Conservation (phyloP, 495 filamentous ascomycete genomes). For the Parachaetomium inaequale region DNA sequence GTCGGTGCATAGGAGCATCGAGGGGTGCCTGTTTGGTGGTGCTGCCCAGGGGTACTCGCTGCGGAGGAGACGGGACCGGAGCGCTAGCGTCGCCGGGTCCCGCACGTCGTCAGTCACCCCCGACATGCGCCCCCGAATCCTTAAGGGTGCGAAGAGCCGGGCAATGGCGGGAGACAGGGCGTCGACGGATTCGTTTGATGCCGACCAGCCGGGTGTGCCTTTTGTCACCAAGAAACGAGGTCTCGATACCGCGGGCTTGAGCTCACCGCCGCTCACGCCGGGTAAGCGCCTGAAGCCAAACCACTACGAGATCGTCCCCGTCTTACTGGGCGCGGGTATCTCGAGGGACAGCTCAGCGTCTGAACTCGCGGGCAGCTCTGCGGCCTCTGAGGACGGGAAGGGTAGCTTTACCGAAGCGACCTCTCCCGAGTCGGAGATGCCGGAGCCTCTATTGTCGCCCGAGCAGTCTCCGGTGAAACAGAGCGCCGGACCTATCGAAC, state of each 20-base stretch:
- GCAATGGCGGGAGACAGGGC: constrained; percentile 28
- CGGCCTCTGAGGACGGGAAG: constrained; percentile 27
- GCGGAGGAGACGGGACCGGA: constrained; percentile 44
- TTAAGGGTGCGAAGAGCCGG: constrained; percentile 36
- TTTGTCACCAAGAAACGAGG: constrained; percentile 33
- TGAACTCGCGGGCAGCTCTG: constrained; percentile 20
- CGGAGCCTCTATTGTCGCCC: constrained; percentile 39
- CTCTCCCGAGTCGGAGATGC: constrained; percentile 39
- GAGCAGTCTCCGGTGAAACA: constrained; percentile 36
- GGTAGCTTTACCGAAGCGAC: constrained; percentile 40
- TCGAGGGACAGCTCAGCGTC: constrained; percentile 30
- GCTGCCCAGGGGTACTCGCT: constrained; percentile 41
- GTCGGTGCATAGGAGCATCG: constrained; percentile 46
- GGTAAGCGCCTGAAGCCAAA: constrained; percentile 41
- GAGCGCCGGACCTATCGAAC: constrained; percentile 8
- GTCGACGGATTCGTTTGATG: constrained; percentile 21
- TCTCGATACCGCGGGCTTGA: constrained; percentile 31
- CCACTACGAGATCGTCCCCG: constrained; percentile 32
- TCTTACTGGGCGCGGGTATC: constrained; percentile 21
- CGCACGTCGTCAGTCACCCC: constrained; percentile 48
- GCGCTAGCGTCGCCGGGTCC: constrained; percentile 35
- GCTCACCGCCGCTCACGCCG: constrained; percentile 45
- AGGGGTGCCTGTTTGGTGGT: constrained; percentile 28
- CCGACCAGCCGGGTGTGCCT: constrained; percentile 20
- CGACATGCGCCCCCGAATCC: constrained; percentile 45